A percentile compares a stretch with the other conserved stretches of the same genome.
Conservation (phyloP, 75 land plant species). For the Chamaecyparis obtusa region DNA sequence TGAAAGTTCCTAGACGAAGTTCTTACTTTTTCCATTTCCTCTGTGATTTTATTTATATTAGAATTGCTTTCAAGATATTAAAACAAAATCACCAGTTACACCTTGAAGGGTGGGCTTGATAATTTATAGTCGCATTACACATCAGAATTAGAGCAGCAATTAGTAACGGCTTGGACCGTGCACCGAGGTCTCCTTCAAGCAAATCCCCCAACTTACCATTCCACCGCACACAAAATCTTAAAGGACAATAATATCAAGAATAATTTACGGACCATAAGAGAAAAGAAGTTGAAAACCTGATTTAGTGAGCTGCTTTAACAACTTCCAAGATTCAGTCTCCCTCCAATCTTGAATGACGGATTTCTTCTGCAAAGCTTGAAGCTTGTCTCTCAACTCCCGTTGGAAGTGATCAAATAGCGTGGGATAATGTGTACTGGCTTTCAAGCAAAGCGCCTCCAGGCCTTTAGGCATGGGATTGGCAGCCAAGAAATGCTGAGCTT, state of each 20-base stretch:
- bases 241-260: neutral
- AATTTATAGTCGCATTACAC: no score
- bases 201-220: neutral
- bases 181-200: neutral
- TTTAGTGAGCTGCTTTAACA: slow-evolving; percentile 65
- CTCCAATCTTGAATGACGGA: slow-evolving; percentile 55
- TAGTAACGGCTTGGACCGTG: neutral
- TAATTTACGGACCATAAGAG: neutral
- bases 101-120: no score
- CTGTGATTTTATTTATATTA: no score
- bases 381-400: slow-evolving; percentile 57
- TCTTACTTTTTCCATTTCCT: neutral
- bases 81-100: no score
- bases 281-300: slow-evolving; percentile 47
- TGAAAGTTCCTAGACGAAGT: no score
- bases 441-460: slow-evolving; percentile 60
- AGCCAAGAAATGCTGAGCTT: slow-evolving; percentile 68
- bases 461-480: slow-evolving; percentile 74
- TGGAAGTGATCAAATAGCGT: slow-evolving; percentile 86
- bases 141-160: neutral
- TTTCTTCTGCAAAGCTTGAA: slow-evolving; percentile 42
- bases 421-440: slow-evolving; percentile 82
- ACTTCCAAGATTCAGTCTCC: slow-evolving; percentile 69
- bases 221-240: neutral
- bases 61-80: neutral